A percentile compares a stretch with the other conserved stretches of the same genome.
phyloP scores from a whole-genome alignment of 2,329 filamentous ascomycete species.

The Monosporascus ibericus region DNA sequence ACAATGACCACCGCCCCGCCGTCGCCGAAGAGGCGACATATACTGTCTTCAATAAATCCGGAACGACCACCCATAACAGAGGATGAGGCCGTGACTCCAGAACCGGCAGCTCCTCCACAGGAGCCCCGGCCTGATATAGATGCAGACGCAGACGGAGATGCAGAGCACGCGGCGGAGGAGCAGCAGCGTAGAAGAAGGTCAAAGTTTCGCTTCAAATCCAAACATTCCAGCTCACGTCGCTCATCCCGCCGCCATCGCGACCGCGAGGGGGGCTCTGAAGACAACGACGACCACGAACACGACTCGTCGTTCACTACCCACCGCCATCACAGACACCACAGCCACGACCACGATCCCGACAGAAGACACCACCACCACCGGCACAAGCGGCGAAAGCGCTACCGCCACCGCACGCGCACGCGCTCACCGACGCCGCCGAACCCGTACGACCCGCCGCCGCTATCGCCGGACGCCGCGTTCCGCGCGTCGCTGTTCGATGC shows the following conservation, averaged over 20 bases:
- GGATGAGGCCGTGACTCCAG: slow-evolving; percentile 1
- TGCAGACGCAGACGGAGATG: neutral
- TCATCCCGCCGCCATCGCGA: slow-evolving; percentile 16
- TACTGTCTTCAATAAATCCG: slow-evolving; percentile 27
- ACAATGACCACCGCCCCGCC: slow-evolving; percentile 22
- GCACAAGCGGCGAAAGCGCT: slow-evolving; percentile 24
- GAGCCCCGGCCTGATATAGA: slow-evolving; percentile 3
- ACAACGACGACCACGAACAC: neutral
- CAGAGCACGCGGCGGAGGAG: slow-evolving; percentile 9
- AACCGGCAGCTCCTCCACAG: slow-evolving; percentile 3
- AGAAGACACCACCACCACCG: slow-evolving; percentile 15
- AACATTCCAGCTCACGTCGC: slow-evolving; percentile 20
- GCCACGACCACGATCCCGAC: slow-evolving; percentile 7
- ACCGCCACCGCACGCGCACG: slow-evolving; percentile 24
- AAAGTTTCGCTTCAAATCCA: slow-evolving; percentile 38
- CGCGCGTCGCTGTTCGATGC: slow-evolving; percentile 94
- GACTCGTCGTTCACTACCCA: neutral
- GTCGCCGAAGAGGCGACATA: slow-evolving; percentile 28
- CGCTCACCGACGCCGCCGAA: slow-evolving; percentile 42
- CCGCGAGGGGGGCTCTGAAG: slow-evolving; percentile 1
- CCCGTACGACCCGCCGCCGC: slow-evolving; percentile 37
- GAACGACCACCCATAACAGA: slow-evolving; percentile 14
- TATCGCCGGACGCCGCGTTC: slow-evolving; percentile 72
- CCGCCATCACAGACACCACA: slow-evolving; percentile 16
- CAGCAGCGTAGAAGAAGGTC: slow-evolving; percentile 19